These are phyloP conservation scores for Epichloe baconii DNA, from an alignment of 2,329 filamentous ascomycete species.

Conservation along the genomic window DNA sequence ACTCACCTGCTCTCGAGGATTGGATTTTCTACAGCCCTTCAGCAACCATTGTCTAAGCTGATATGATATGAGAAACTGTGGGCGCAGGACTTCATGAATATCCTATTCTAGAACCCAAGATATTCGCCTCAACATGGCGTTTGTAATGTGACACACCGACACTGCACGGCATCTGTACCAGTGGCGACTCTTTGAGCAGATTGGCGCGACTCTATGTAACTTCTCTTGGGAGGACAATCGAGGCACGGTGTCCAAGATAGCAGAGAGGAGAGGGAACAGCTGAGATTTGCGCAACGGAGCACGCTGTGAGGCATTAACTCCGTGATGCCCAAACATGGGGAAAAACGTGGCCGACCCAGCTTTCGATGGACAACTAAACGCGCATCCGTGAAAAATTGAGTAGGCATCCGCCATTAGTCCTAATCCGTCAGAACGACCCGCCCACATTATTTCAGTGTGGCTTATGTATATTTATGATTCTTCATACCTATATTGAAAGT, in stretches of 20 bases:
- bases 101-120: background rate
- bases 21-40: no score
- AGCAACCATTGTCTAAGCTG: no score
- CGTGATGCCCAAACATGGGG: background rate
- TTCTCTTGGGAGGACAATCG: background rate
- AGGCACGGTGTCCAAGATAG: background rate
- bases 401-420: no score
- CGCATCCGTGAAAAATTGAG: no score
- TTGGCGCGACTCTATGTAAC: background rate
- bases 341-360: background rate
- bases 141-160: conserved; percentile 5
- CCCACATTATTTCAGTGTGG: no score
- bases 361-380: background rate
- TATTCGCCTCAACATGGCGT: background rate
- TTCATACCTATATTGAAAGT: no score
- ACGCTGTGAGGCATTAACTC: background rate
- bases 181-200: background rate
- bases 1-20: no score
- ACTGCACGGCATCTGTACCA: conserved; percentile 3
- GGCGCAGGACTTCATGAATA: background rate
- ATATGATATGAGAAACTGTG: background rate
- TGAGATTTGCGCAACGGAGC: background rate
- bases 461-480: no score
- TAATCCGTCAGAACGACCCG: no score
- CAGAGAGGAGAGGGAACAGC: background rate